Conservation (phyloP, 805 yeast species). For the Middelhovenomyces tepae region DNA sequence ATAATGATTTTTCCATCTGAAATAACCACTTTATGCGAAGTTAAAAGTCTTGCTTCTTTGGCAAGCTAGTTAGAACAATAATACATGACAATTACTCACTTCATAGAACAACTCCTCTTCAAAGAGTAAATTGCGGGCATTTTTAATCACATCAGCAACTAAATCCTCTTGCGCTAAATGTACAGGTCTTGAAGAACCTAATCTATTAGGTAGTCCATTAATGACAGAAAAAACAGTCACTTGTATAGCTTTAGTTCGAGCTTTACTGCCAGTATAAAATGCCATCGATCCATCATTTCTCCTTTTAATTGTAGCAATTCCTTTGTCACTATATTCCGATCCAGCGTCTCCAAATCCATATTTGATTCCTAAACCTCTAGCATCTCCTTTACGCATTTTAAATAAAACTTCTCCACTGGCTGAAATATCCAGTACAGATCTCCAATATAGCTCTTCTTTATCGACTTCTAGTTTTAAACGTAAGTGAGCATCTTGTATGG, state of each 20-base stretch:
- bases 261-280: constrained; percentile 32
- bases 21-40: constrained; percentile 62
- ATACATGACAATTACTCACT: no score
- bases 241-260: constrained; percentile 41
- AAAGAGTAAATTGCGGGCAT: constrained; percentile 66
- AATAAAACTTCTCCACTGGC: constrained; percentile 51
- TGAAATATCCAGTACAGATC: constrained; percentile 35
- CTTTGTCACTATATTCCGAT: constrained; percentile 62
- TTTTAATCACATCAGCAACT: constrained; percentile 49
- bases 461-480: constrained; percentile 45
- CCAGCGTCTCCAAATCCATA: constrained; percentile 93
- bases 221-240: constrained; percentile 44
- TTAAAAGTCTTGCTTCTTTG: constrained; percentile 63
- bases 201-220: constrained; percentile 9
- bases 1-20: constrained; percentile 54
- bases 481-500: constrained; percentile 42
- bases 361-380: constrained; percentile 63
- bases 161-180: constrained; percentile 9
- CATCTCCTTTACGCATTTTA: constrained; percentile 51
- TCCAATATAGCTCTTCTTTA: constrained; percentile 66
- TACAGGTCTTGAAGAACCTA: constrained; percentile 14
- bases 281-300: constrained; percentile 36
- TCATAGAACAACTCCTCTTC: constrained; percentile 85
- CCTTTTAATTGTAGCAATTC: constrained; percentile 62
- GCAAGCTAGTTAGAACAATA: no score